Evolutionary conservation across 1,139 yeast species (phyloP).

Genomic region (Geotrichum aggregatum): DNA sequence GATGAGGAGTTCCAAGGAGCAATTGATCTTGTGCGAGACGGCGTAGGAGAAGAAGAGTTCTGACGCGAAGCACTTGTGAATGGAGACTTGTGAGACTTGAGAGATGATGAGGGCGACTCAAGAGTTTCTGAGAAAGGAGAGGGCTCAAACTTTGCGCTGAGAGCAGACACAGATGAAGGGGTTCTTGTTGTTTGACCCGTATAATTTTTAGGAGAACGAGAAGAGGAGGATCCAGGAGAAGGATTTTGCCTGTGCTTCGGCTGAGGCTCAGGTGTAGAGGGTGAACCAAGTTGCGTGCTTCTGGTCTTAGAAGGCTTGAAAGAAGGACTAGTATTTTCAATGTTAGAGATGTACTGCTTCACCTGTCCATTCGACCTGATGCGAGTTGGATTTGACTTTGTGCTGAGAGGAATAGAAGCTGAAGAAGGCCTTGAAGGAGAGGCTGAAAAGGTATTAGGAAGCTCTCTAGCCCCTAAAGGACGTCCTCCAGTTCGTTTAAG

Average conservation of each 20-base stretch:
- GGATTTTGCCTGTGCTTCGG: too few relatives aligned
- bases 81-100: background rate
- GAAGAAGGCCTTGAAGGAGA: background rate
- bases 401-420: background rate
- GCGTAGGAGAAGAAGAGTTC: constrained; percentile 1
- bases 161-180: constrained; percentile 4
- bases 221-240: background rate
- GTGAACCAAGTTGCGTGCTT: too few relatives aligned
- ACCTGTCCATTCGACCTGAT: background rate
- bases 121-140: background rate
- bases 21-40: background rate
- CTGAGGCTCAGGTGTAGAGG: too few relatives aligned
- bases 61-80: too few relatives aligned
- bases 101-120: background rate
- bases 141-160: constrained; percentile 3
- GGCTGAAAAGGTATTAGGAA: constrained; percentile 2
- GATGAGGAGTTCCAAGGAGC: background rate
- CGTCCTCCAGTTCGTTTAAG: constrained; percentile 11
- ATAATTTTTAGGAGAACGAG: background rate
- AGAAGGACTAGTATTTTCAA: constrained; percentile 8
- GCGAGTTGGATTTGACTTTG: background rate
- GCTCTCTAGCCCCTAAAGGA: constrained; percentile 14
- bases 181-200: constrained; percentile 1
- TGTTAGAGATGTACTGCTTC: constrained; percentile 2
- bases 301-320: too few relatives aligned